Base-by-base conservation (phyloP, 768 basidiomycete species). In the Nidularia sp. region DNA sequence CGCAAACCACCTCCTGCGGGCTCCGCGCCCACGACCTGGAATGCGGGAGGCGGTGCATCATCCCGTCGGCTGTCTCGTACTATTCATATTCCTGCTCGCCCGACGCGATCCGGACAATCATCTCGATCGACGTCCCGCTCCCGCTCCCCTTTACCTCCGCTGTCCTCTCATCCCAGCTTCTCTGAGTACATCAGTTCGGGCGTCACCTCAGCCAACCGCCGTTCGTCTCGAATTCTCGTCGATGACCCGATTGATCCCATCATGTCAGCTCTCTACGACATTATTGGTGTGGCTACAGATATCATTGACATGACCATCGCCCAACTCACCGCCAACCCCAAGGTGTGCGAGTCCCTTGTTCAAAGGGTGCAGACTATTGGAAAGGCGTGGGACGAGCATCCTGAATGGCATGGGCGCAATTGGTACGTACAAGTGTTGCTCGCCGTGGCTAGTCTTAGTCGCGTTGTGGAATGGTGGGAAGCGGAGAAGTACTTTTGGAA, bases 401-500 rank as follows among this genome's bases (percentile, higher is more conserved):
- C 94, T 18, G 94, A 98, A 66, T 98, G 95, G 90, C 93, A 94
- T 59, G 95, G 97, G 25, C 80, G 96, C 52, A 93, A 90, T 53
- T 99, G 96, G 97, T 98, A 98, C 70, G 94, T 98, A 49, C 94
- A 96, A 64, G 87, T 98, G 29, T 79, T 98, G 4, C 85, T 98
- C 47, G 96, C 97, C 18, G 87, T 98, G 46, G 97, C 97, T 33
- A 93, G 92, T 62, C 84, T 99, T 56, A 91, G 88, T 68, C 88
- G 96, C 53, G 97, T 98, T 31, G 88, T 98, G 56, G 97, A 98
- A 64, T 99, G 97, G 96, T 98, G 94, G 93, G 95, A 97, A 69
- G 97, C 97, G 8, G 96, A 98, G 74, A 95, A 95, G 63, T 93
- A 95, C 59, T 99, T 99, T 69, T 99, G 97, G 97, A 97, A 97